Evolutionary conservation across 2,329 filamentous ascomycete genomes (phyloP), one percentile per base, ranked within the genome.

Genomic region (Claviceps maximensis): DNA sequence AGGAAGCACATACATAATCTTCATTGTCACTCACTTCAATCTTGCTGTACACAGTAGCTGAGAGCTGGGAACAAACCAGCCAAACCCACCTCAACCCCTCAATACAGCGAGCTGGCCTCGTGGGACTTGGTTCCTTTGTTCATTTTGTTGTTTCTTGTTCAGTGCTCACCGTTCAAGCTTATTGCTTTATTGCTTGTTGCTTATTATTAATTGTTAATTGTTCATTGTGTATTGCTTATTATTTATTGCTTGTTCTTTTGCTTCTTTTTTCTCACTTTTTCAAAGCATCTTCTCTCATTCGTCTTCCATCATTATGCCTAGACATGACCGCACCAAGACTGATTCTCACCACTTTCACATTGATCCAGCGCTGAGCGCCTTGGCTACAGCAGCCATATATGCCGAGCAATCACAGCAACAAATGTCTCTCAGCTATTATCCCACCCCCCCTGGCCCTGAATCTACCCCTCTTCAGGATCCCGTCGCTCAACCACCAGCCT

Each of bases 361-460:
- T 36, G 65, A 68, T 55, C 62, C 63, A 25, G 63, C 75, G 58
- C 65, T 69, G 3, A 63, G 69, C 29, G 67, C 71, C 47, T 64
- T 75, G 36, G 70, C 68, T 40, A 66, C 72, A 6, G 64, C 72
- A 25, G 63, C 70, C 54, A 66, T 74, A 58, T 72, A 71, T 58
- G 67, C 64, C 56, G 68, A 66, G 59, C 66, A 68, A 25, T 66
- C 65, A 59, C 65, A 67, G n/a, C 70, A 71, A 56, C 53, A 69
- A 42, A 63, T 74, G 49, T 65, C 68, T 8, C 59, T 58, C 21
- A 64, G 63, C 58, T 76, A 72, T 61, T 74, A 73, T 56, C 59
- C 61, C 40, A 61, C 72, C 44, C 63, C 67, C 2, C 58, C 68
- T 0, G 65, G 69, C 8, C 57, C 67, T 21, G 60, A 60, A 10